These are phyloP conservation scores for Dothideomycetes sp. DNA, from an alignment of 2,329 filamentous ascomycete genomes.

Conservation along the genomic window DNA sequence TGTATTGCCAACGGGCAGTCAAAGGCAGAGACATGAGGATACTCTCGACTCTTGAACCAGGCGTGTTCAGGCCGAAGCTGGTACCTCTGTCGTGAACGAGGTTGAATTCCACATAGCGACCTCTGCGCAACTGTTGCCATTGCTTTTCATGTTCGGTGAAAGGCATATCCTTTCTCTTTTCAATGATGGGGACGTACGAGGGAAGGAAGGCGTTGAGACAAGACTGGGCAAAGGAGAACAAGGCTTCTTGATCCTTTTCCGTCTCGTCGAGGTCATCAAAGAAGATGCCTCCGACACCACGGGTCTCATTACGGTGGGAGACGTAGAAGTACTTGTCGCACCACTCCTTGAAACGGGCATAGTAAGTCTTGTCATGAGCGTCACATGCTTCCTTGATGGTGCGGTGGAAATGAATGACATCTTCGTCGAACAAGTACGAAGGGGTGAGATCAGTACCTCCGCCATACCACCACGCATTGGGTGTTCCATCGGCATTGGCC, in stretches of 20 bases:
- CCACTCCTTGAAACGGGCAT: constrained; percentile 93
- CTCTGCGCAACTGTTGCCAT: constrained; percentile 91
- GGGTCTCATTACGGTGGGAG: constrained; percentile 77
- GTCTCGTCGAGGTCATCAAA: constrained; percentile 91
- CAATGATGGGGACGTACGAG: constrained; percentile 80
- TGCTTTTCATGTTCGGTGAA: constrained; percentile 79
- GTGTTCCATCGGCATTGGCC: constrained; percentile 68
- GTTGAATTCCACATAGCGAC: constrained; percentile 98
- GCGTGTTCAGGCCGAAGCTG: constrained; percentile 86
- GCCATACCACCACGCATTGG: constrained; percentile 95
- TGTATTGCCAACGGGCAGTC: constrained; percentile 91
- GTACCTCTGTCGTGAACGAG: constrained; percentile 94
- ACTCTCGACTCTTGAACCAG: constrained; percentile 84
- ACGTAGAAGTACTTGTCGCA: constrained; percentile 96
- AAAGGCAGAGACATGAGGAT: constrained; percentile 95
- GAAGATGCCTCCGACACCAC: constrained; percentile 93
- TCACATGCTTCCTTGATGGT: constrained; percentile 90
- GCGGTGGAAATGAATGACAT: constrained; percentile 92
- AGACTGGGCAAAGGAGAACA: constrained; percentile 82
- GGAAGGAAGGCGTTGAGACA: constrained; percentile 81
- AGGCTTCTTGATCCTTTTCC: constrained; percentile 77
- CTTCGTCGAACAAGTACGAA: constrained; percentile 90
- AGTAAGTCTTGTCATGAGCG: constrained; percentile 84
- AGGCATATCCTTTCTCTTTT: constrained; percentile 83
- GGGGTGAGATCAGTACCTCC: constrained; percentile 92